A percentile compares a stretch with the other conserved stretches of the same genome.
Evolutionary conservation across 2,329 filamentous ascomycete genomes (phyloP).

Genomic region (Sporothrix pseudoabietina): DNA sequence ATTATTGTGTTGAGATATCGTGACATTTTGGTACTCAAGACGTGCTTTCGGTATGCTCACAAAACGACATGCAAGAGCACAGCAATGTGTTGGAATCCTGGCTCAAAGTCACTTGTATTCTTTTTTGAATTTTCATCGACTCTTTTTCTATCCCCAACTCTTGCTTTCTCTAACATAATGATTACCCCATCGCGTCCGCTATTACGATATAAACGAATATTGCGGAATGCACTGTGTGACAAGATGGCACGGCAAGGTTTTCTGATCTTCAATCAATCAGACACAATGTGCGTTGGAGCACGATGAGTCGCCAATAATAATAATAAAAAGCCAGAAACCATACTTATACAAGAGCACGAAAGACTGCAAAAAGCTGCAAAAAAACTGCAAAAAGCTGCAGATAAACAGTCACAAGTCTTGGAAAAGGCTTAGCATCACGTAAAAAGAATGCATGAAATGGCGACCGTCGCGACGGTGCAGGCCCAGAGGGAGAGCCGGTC

Average conservation of each 20-base stretch:
- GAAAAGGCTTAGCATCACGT: constrained; percentile 27
- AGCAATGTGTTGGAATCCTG: not conserved
- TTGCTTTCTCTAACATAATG: constrained; percentile 27
- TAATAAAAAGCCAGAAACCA: not conserved
- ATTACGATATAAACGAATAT: not conserved
- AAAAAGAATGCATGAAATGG: constrained; percentile 12
- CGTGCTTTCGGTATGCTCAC: not conserved
- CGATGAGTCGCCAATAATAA: not conserved
- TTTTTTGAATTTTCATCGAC: too few species aligned
- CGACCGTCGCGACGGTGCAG: not conserved
- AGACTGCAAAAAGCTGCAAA: not conserved
- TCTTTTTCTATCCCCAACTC: not conserved
- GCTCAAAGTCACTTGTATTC: not conserved
- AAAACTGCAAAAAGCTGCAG: not conserved
- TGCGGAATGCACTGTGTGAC: not conserved
- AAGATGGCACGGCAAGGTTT: not conserved
- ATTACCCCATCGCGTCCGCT: constrained; percentile 32
- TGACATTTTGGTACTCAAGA: constrained; percentile 15
- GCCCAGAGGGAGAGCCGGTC: not conserved
- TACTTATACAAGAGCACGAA: not conserved
- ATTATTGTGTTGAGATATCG: not conserved
- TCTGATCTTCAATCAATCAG: not conserved
- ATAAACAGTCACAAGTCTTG: constrained; percentile 22
- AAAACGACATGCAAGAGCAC: not conserved
- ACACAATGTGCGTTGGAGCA: not conserved